These are phyloP conservation scores for Sungouiozyma ichnusensis DNA, from an alignment of 805 yeast species.

Conservation along the genomic window DNA sequence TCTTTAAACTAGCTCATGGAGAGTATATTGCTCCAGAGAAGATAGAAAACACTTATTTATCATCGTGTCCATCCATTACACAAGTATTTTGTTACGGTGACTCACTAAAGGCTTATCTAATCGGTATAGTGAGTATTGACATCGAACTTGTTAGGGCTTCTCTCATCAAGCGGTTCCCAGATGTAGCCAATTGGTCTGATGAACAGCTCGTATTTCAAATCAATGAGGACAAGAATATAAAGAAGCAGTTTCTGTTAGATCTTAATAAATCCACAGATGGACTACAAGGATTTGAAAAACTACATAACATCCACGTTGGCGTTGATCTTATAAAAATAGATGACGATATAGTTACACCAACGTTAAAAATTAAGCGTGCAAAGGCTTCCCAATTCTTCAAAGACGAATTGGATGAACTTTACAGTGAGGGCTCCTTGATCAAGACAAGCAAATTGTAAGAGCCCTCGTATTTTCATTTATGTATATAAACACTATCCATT, in stretches of 20 bases:
- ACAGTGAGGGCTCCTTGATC: slow-evolving; percentile 38
- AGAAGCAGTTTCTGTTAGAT: slow-evolving; percentile 10
- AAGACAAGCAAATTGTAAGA: slow-evolving; percentile 11
- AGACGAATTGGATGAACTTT: slow-evolving; percentile 33
- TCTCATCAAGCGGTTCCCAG: slow-evolving; percentile 27
- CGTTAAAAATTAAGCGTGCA: slow-evolving; percentile 46
- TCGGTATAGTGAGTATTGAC: slow-evolving; percentile 56
- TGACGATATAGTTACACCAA: slow-evolving; percentile 58
- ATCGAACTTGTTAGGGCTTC: slow-evolving; percentile 32
- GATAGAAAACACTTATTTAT: slow-evolving; percentile 53
- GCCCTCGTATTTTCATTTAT: neutral
- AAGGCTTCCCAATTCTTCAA: slow-evolving; percentile 37
- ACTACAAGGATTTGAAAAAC: slow-evolving; percentile 53
- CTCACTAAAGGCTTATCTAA: slow-evolving; percentile 43
- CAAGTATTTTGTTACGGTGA: slow-evolving; percentile 61
- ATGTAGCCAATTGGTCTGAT: slow-evolving; percentile 16
- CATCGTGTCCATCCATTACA: slow-evolving; percentile 39
- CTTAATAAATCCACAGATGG: slow-evolving; percentile 22
- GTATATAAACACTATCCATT: too few relatives aligned
- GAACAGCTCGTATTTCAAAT: slow-evolving; percentile 21
- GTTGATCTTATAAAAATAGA: slow-evolving; percentile 54
- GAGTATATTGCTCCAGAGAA: slow-evolving; percentile 70
- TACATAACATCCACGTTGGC: slow-evolving; percentile 43
- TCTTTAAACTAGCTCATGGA: slow-evolving; percentile 58
- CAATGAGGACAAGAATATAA: slow-evolving; percentile 12